A percentile compares a stretch with the other conserved stretches of the same genome.
Conservation (phyloP, 78 protist genomes). For the Acrasis kona region DNA sequence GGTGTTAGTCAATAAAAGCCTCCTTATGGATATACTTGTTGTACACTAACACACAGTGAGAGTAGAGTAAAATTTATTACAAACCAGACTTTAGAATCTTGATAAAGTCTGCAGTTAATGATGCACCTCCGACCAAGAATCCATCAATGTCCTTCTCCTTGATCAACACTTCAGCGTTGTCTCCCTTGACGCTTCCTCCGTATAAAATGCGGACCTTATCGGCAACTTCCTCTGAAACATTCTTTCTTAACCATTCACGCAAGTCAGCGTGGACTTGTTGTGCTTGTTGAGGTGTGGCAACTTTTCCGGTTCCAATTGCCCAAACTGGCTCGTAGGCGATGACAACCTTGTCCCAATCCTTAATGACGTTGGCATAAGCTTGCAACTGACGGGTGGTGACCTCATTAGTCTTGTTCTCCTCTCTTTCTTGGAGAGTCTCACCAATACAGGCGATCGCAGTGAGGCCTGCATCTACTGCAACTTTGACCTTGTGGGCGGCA, state of each 20-base stretch:
- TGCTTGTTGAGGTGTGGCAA: conserved; percentile 92
- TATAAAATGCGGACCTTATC: conserved; percentile 72
- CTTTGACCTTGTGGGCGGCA: conserved; percentile 29
- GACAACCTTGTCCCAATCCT: conserved; percentile 62
- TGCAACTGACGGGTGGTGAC: conserved; percentile 58
- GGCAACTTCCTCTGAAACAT: conserved; percentile 59
- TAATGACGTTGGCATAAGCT: conserved; percentile 17
- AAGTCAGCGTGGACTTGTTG: conserved; percentile 58
- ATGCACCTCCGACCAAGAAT: conserved; percentile 99
- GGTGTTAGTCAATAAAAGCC: too few relatives aligned
- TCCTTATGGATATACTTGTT: too few relatives aligned
- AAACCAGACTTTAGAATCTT: conserved; percentile 49
- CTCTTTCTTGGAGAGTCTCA: conserved; percentile 83
- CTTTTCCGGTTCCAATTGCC: conserved; percentile 99
- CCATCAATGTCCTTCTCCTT: conserved; percentile 89
- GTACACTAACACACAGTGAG: too few relatives aligned
- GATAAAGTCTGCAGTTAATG: conserved; percentile 72
- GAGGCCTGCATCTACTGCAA: conserved; percentile 70
- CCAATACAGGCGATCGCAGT: conserved; percentile 90
- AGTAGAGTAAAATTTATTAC: too few relatives aligned
- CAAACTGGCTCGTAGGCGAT: conserved; percentile 98
- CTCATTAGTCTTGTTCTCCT: conserved; percentile 48
- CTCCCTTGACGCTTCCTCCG: conserved; percentile 91
- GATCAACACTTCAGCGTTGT: conserved; percentile 48
- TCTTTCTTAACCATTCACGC: conserved; percentile 50